Conservation (phyloP, 495 filamentous ascomycete genomes). For the Aspergillus taichungensis region DNA sequence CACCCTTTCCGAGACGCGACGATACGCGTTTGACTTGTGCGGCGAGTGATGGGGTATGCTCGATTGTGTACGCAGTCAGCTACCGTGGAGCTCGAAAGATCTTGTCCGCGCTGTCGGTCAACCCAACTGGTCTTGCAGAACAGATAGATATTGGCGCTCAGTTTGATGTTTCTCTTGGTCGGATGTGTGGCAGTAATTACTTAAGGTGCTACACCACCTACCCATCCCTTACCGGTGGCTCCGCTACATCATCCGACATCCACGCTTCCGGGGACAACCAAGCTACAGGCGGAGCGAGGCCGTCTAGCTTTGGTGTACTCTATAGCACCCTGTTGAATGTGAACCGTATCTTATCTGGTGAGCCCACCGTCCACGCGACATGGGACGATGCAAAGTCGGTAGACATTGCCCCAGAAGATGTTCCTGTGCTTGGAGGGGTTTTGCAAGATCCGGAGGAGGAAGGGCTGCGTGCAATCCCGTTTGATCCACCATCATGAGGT, state of each 20-base stretch:
- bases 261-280: constrained; percentile 15
- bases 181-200: constrained; percentile 33
- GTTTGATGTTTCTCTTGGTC: constrained; percentile 43
- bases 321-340: constrained; percentile 44
- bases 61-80: constrained; percentile 45
- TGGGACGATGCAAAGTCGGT: constrained; percentile 13
- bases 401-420: not conserved
- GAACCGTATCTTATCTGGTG: constrained; percentile 11
- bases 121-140: constrained; percentile 18
- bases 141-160: constrained; percentile 22
- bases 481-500: too few species aligned
- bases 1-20: constrained; percentile 17
- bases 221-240: constrained; percentile 39
- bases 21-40: constrained; percentile 40
- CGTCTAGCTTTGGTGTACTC: constrained; percentile 19
- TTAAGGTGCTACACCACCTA: constrained; percentile 37
- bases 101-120: constrained; percentile 37
- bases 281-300: not conserved
- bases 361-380: constrained; percentile 11
- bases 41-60: constrained; percentile 40
- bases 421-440: constrained; percentile 2
- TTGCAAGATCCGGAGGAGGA: not conserved
- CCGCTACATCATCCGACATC: constrained; percentile 38
- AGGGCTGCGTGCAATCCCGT: not conserved
- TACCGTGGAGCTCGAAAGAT: constrained; percentile 42